Evolutionary conservation across 164 flowering plant genomes (phyloP), one percentile per base, ranked within the genome.

Genomic region (Tetrastigma voinierianum): DNA sequence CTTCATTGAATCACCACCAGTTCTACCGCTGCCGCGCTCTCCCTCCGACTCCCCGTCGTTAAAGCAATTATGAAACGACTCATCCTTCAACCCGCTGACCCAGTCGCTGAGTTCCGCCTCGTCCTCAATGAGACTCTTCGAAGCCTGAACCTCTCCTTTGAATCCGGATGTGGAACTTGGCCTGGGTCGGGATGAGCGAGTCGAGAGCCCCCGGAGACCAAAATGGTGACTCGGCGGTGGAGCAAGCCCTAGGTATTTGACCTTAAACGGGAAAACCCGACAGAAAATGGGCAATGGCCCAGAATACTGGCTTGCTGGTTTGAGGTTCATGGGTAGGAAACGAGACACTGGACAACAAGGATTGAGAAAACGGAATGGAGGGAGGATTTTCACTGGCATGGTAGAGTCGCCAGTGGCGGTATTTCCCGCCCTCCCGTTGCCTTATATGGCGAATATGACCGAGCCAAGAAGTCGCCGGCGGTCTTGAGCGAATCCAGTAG

Each of bases 101-200:
- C 90, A 86, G 70, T 85, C 84, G 69, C 83, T 83, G 62, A 90
- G 74, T 13, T 90, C 94, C 14, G 81, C 88, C 73, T 91, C 94
- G 67, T 91, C 94, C 56, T 91, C 93, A 51, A 89, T 61, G 45
- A 91, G 64, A 62, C 93, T 90, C 86, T 80, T 85, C 2, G 84
- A 68, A 12, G 70, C 70, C 23, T 77, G 56, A 20, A 43, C 48
- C 52, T 64, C 71, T 59, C 66, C 61, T 56, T 25, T 13, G 57
- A 66, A 54, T 19, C 23, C 78, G 54, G 75, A 53, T 19, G 67
- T 62, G 9, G 83, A 55, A 12, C 79, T 71, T 61, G 71, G 53
- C 46, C 79, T 66, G 58, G 79, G 40, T 16, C 81, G 71, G 57
- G 65, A 61, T 16, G 86, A 51, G 5, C 86, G 82, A 20, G 81